Conservation (phyloP, 306 rosid genomes). For the Oemleria cerasiformis region DNA sequence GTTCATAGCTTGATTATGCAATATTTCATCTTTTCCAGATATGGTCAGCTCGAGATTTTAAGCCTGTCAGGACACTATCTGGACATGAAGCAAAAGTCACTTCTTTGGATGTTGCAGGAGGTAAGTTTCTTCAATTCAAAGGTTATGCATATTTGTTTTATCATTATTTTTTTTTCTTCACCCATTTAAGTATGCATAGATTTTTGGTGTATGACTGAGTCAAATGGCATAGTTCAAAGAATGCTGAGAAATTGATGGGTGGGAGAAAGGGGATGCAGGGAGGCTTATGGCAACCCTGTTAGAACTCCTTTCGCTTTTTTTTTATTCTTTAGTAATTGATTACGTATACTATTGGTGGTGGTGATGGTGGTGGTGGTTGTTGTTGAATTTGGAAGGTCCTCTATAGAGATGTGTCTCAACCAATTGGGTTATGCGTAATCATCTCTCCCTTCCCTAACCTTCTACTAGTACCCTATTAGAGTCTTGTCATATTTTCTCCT, state of each 20-base stretch:
- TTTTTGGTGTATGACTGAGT: not conserved
- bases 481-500: not conserved
- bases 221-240: not conserved
- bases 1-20: conserved; percentile 16
- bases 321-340: no score
- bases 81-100: conserved; percentile 95
- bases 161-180: not conserved
- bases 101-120: conserved; percentile 73
- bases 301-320: not conserved
- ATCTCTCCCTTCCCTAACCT: not conserved
- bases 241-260: not conserved
- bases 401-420: not conserved
- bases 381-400: no score
- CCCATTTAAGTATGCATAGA: not conserved
- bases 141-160: conserved; percentile 7
- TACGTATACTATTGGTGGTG: no score
- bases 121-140: conserved; percentile 35
- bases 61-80: conserved; percentile 82
- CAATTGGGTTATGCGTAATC: not conserved
- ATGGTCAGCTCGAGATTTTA: conserved; percentile 94
- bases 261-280: not conserved
- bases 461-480: not conserved
- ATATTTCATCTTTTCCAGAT: conserved; percentile 45
- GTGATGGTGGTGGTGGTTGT: no score
- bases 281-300: not conserved